Evolutionary conservation across 192 early-diverging fungal species (phyloP).

Genomic region (Umbelopsis vinacea): DNA sequence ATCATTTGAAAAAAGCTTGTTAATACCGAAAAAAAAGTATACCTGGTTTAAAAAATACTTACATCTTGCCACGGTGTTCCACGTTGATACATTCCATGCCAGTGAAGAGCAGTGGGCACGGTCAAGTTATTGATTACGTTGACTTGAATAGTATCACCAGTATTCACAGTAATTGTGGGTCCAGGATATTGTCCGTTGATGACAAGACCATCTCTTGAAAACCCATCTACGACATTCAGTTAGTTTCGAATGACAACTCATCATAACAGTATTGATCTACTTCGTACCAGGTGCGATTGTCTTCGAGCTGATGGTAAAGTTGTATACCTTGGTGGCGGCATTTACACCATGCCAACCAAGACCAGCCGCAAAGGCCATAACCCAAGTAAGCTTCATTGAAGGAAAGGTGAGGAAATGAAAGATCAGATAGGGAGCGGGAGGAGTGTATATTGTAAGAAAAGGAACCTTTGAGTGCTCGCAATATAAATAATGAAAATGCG

Average conservation of each 20-base stretch:
- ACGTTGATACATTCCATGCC: slow-evolving; percentile 49
- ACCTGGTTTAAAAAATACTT: neutral
- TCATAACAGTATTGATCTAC: too few relatives aligned
- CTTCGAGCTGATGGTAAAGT: neutral
- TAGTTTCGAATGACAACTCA: neutral
- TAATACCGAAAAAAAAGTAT: neutral
- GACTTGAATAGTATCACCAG: slow-evolving; percentile 49
- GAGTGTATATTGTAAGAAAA: neutral
- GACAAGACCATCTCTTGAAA: slow-evolving; percentile 13
- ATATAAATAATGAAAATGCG: neutral
- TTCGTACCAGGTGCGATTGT: slow-evolving; percentile 16
- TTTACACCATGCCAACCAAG: neutral
- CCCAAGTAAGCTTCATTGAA: slow-evolving; percentile 1
- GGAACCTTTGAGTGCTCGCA: neutral
- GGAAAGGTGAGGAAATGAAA: neutral
- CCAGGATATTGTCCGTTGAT: slow-evolving; percentile 56
- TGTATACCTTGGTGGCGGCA: neutral
- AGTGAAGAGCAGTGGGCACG: slow-evolving; percentile 47
- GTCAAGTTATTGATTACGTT: slow-evolving; percentile 45
- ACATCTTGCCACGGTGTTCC: slow-evolving; percentile 40
- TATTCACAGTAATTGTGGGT: slow-evolving; percentile 51
- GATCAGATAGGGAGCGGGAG: neutral
- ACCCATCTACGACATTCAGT: neutral
- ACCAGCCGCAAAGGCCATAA: slow-evolving; percentile 2
- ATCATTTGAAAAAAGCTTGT: neutral